Evolutionary conservation across 768 basidiomycete genomes (phyloP).

Genomic region (Pleurotus pulmonarius): DNA sequence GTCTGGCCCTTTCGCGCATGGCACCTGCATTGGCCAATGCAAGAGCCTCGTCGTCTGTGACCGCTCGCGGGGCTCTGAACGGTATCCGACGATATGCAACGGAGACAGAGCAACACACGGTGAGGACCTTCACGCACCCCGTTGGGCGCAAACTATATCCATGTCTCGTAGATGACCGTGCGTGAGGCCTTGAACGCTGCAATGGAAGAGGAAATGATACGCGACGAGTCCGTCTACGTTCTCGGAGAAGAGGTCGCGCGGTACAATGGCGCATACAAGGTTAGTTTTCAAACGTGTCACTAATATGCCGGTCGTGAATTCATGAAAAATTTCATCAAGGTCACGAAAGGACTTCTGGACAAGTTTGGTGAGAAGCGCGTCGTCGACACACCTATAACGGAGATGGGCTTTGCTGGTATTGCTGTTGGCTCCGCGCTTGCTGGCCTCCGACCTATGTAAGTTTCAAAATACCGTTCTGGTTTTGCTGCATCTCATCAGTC

Average conservation of each 20-base stretch:
- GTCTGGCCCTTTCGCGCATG: constrained; percentile 62
- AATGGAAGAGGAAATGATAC: constrained; percentile 99
- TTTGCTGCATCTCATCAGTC: constrained; percentile 11
- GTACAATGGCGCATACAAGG: constrained; percentile 98
- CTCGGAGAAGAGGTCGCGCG: constrained; percentile 97
- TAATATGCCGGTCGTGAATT: no score
- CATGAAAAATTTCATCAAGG: constrained; percentile 43
- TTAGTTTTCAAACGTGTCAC: constrained; percentile 21
- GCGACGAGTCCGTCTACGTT: constrained; percentile 92
- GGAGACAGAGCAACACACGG: constrained; percentile 38
- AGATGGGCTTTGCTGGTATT: constrained; percentile 98
- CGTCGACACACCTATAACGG: constrained; percentile 94
- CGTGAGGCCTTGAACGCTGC: constrained; percentile 96
- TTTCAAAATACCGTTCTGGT: constrained; percentile 9
- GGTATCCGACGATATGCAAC: constrained; percentile 63
- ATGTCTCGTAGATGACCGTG: constrained; percentile 78
- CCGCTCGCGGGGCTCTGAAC: constrained; percentile 37
- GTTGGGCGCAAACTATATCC: not conserved
- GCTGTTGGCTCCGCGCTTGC: constrained; percentile 93
- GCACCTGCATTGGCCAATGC: constrained; percentile 53
- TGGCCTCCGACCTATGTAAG: constrained; percentile 90
- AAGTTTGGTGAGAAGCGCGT: constrained; percentile 99
- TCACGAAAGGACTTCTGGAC: constrained; percentile 97
- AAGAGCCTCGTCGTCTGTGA: constrained; percentile 37
- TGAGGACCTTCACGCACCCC: constrained; percentile 15